These are phyloP conservation scores for Cicer arietinum DNA, from an alignment of 306 rosid genomes.

Conservation along the genomic window DNA sequence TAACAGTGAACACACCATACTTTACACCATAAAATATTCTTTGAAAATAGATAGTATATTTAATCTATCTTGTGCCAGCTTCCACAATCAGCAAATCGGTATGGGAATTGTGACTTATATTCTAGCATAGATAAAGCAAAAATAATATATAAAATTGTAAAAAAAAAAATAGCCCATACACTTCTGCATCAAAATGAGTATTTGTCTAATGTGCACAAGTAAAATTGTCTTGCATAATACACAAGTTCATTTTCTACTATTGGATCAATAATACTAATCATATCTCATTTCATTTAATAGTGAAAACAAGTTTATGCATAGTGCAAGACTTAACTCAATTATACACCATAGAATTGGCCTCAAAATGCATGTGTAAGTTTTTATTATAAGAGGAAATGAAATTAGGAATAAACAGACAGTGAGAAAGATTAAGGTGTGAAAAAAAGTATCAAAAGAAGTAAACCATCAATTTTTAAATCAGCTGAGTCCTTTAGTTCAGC, in stretches of 20 bases:
- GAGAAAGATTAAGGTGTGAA: conserved; percentile 14
- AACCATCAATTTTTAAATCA: conserved; percentile 23
- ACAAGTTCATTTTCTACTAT: too few species aligned
- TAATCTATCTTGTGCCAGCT: conserved; percentile 25
- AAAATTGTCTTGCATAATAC: too few species aligned
- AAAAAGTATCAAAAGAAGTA: conserved; percentile 16
- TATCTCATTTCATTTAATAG: too few species aligned
- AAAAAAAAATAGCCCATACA: background rate
- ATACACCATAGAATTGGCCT: too few species aligned
- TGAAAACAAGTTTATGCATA: too few species aligned
- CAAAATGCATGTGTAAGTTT: background rate
- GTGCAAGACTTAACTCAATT: too few species aligned
- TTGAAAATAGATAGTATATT: conserved; percentile 1
- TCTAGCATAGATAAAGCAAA: conserved; percentile 21
- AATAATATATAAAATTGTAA: background rate
- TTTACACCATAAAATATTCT: conserved; percentile 37
- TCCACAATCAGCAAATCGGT: conserved; percentile 16
- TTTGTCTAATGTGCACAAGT: too few species aligned
- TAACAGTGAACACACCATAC: conserved; percentile 36
- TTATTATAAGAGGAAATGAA: background rate
- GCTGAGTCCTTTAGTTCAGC: background rate
- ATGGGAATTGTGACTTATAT: conserved; percentile 35
- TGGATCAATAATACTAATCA: too few species aligned
- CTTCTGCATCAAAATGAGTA: background rate
- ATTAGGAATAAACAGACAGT: conserved; percentile 9